Conservation (phyloP, 2,329 filamentous ascomycete species). For the Ophiostoma populinum region DNA sequence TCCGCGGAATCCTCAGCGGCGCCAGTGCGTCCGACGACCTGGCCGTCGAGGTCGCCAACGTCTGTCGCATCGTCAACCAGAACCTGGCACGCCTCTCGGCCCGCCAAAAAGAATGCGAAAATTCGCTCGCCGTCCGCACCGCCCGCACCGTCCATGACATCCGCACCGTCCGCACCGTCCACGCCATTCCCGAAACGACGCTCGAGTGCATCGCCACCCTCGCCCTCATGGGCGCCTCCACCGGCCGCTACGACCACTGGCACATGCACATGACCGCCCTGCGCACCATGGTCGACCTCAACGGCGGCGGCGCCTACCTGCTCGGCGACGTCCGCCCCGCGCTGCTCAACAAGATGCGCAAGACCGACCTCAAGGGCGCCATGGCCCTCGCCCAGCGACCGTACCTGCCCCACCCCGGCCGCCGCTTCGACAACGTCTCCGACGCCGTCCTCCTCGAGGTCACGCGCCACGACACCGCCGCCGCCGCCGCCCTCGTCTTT, state of each 20-base stretch:
- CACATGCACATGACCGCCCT: constrained; percentile 21
- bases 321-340: constrained; percentile 8
- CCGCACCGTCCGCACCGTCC: no score
- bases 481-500: constrained; percentile 13
- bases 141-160: not conserved
- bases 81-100: constrained; percentile 5
- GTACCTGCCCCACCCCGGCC: constrained; percentile 16
- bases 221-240: constrained; percentile 17
- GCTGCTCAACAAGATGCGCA: constrained; percentile 12
- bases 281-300: constrained; percentile 16
- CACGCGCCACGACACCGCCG: constrained; percentile 7
- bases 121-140: not conserved
- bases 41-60: constrained; percentile 10
- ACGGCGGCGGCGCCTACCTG: constrained; percentile 11
- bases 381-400: constrained; percentile 16
- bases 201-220: constrained; percentile 18
- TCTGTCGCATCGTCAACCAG: constrained; percentile 11
- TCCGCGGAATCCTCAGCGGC: constrained; percentile 12
- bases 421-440: constrained; percentile 13
- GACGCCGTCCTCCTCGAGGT: constrained; percentile 12
- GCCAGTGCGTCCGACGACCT: constrained; percentile 10
- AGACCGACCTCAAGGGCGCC: constrained; percentile 21
- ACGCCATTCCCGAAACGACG: constrained; percentile 12
- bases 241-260: constrained; percentile 22
- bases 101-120: no score